Evolutionary conservation across 371 early-diverging fungal genomes (phyloP).

Genomic region (Saksenaea oblongispora): DNA sequence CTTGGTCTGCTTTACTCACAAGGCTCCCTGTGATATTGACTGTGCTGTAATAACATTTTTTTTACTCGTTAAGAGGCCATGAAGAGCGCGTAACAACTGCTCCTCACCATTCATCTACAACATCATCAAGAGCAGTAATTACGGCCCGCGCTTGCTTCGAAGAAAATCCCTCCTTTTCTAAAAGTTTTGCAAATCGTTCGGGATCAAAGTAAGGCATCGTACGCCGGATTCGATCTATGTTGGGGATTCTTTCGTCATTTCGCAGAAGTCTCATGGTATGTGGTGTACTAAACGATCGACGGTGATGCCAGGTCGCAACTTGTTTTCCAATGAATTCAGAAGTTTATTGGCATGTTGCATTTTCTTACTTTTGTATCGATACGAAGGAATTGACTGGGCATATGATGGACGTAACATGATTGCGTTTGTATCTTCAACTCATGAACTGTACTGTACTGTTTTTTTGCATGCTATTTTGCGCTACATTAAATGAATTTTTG

Average conservation of each 20-base stretch:
- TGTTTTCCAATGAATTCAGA: neutral
- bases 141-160: slow-evolving; percentile 75
- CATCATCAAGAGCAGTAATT: slow-evolving; percentile 75
- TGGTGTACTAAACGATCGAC: neutral
- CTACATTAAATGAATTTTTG: too few species aligned
- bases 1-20: slow-evolving; percentile 84
- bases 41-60: slow-evolving; percentile 33
- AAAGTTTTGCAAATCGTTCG: slow-evolving; percentile 69
- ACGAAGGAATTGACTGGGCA: neutral
- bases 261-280: neutral
- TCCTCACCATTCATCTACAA: slow-evolving; percentile 76
- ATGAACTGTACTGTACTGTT: too few species aligned
- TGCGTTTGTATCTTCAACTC: too few species aligned
- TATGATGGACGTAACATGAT: neutral
- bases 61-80: neutral
- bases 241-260: neutral
- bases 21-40: slow-evolving; percentile 62
- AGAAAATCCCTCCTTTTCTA: slow-evolving; percentile 79
- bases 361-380: neutral
- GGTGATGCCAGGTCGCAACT: neutral
- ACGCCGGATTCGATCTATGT: slow-evolving; percentile 14
- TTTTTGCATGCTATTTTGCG: too few species aligned
- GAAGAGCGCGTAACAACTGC: neutral
- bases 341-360: neutral
- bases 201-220: slow-evolving; percentile 70